These are phyloP conservation scores for Skeletonema potamos DNA, from an alignment of 108 stramenopile species.

Conservation along the genomic window DNA sequence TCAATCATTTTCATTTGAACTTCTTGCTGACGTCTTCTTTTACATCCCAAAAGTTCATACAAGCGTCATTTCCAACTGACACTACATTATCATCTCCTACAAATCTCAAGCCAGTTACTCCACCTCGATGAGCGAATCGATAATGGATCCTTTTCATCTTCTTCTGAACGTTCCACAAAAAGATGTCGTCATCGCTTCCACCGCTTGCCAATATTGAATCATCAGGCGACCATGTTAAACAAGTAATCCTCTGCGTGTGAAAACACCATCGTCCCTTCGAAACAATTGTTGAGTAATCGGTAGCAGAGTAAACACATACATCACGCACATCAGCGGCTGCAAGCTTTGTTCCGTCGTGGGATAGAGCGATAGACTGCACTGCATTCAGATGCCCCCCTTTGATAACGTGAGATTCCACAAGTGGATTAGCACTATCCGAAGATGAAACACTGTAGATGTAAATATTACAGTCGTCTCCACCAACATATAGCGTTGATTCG, in stretches of 20 bases:
- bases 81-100: conserved; percentile 61
- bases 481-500: conserved; percentile 87
- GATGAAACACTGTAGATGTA: conserved; percentile 68
- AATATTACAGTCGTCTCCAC: conserved; percentile 90
- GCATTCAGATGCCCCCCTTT: conserved; percentile 69
- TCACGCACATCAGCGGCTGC: conserved; percentile 86
- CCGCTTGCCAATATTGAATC: conserved; percentile 77
- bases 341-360: conserved; percentile 76
- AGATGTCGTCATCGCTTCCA: conserved; percentile 79
- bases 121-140: conserved; percentile 84
- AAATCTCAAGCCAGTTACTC: conserved; percentile 69
- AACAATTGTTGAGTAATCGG: conserved; percentile 51
- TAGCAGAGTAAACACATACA: conserved; percentile 70
- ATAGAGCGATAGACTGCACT: conserved; percentile 84
- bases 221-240: conserved; percentile 76
- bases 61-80: conserved; percentile 90
- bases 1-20: conserved; percentile 36
- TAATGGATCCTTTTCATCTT: conserved; percentile 79
- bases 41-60: conserved; percentile 85
- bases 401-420: conserved; percentile 63
- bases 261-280: conserved; percentile 80
- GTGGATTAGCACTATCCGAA: conserved; percentile 23
- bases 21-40: conserved; percentile 63
- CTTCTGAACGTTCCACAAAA: conserved; percentile 74
- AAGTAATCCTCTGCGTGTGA: conserved; percentile 72